These are phyloP conservation scores for Agrocybe chaxingu DNA, from an alignment of 768 basidiomycete genomes.

Conservation along the genomic window DNA sequence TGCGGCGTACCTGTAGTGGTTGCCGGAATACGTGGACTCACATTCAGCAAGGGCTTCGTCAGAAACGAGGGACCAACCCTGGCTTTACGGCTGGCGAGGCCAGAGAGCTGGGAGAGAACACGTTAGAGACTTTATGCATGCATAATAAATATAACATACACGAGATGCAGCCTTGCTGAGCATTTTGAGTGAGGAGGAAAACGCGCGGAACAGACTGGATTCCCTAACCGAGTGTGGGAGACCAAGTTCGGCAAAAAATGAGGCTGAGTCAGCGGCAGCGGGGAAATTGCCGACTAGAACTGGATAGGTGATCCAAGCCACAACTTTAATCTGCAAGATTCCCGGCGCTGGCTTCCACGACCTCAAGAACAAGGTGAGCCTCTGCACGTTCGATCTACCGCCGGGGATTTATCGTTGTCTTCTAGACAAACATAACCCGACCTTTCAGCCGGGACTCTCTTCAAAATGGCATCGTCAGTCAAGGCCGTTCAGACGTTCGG, in stretches of 20 bases:
- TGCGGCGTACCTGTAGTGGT: conserved; percentile 16
- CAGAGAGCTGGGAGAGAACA: conserved; percentile 12
- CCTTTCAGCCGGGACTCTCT: conserved; percentile 24
- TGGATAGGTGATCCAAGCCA: conserved; percentile 41
- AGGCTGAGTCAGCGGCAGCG: conserved; percentile 30
- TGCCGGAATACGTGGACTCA: conserved; percentile 14
- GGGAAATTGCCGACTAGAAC: conserved; percentile 27
- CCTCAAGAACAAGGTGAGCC: conserved; percentile 41
- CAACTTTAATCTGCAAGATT: conserved; percentile 26
- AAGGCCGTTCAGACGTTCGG: conserved; percentile 99
- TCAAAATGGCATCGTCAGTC: conserved; percentile 66
- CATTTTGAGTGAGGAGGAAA: conserved; percentile 12
- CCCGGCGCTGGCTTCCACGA: conserved; percentile 40
- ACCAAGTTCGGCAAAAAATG: conserved; percentile 13
- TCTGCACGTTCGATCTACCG: conserved; percentile 9
- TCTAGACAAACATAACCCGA: conserved; percentile 20
- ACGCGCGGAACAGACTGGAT: conserved; percentile 2
- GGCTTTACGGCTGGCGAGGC: conserved; percentile 9
- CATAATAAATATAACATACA: conserved; percentile 11
- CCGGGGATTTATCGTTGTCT: conserved; percentile 10
- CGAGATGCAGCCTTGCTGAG: conserved; percentile 18
- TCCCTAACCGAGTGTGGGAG: conserved; percentile 12
- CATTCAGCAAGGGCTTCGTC: conserved; percentile 19
- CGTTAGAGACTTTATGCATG: background rate
- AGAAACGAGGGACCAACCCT: conserved; percentile 11